A percentile compares a stretch with the other conserved stretches of the same genome.
These are phyloP conservation scores for Ophiostoma piceae DNA, from an alignment of 2,329 filamentous ascomycete genomes.

Conservation along the genomic window DNA sequence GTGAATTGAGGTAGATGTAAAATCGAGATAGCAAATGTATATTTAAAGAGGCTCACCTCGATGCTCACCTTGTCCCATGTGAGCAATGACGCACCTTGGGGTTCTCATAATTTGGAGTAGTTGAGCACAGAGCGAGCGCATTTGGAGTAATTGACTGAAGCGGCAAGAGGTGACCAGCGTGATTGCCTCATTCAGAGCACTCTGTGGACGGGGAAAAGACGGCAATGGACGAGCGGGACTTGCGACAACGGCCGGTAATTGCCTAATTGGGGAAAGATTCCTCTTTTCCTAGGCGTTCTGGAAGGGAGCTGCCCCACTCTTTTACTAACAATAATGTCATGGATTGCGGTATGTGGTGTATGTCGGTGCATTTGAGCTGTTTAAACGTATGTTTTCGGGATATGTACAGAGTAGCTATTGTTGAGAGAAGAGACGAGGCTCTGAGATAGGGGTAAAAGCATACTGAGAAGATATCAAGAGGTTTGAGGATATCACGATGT, in stretches of 20 bases:
- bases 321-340: not conserved
- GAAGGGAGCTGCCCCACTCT: not conserved
- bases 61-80: not conserved
- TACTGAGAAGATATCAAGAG: not conserved
- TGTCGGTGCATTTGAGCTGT: not conserved
- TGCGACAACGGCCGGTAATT: slow-evolving; percentile 11
- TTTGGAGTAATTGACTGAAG: not conserved
- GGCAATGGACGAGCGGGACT: slow-evolving; percentile 1
- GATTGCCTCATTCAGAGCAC: not conserved
- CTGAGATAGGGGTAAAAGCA: not conserved
- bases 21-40: not conserved
- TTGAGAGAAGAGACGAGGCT: not conserved
- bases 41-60: not conserved
- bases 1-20: not conserved
- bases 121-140: not conserved
- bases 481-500: not conserved
- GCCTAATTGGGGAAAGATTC: slow-evolving; percentile 13
- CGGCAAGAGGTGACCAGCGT: not conserved
- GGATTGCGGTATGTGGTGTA: not conserved
- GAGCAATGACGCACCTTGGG: not conserved
- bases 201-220: not conserved
- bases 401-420: too few species aligned
- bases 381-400: not conserved
- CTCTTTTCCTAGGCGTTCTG: not conserved
- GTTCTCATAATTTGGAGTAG: not conserved